Base-by-base conservation (phyloP, 495 filamentous ascomycete genomes). In the Podospora pseudoanserina region DNA sequence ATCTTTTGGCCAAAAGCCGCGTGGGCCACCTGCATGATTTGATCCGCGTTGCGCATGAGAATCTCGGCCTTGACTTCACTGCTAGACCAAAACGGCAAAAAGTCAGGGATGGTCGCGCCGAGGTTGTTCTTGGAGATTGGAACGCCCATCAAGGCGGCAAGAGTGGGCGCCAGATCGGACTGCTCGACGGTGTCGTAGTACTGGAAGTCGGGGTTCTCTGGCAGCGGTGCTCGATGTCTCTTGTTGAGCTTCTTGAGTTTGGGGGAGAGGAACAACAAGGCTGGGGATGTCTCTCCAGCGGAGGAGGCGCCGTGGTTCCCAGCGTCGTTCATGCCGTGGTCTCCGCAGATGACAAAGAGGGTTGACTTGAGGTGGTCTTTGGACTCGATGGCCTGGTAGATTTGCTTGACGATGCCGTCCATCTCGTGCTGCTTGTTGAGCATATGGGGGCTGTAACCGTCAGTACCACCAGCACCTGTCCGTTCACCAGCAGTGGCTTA, bases 291-390 rank as follows among this genome's bases (percentile, higher is more conserved):
- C 80, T 99, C 95, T 5, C 96, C 93, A 19, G 91, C 86, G 3
- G 91, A 90, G 20, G 96, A 97, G 6, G 94, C 95, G 13, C 95
- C 95, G 77, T 99, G 95, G 73, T 98, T 98, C 3, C 95, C 95
- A 53, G 93, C 95, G 72, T 98, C 95, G 73, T 97, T 99, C 95
- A 99, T 99, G 20, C 95, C 95, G 76, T 99, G 95, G 75, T 99
- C 95, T 57, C 95, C 95, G 65, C 88, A 92, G 7, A 99, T 79
- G 2, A 99, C 86, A 63, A 99, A 85, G 18, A 98, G 82, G 3
- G 94, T 93, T 20, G 88, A 90, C 49, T 86, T 73, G 2, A 97
- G 86, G 77, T 96, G 90, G 4, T 81, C 70, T 55, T 91, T 75
- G 1, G 80, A 82, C 73, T 89, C 85, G 65, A 98, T 90, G 2